Evolutionary conservation across 2,329 filamentous ascomycete species (phyloP).

Genomic region (Ambrosiella cleistominuta): DNA sequence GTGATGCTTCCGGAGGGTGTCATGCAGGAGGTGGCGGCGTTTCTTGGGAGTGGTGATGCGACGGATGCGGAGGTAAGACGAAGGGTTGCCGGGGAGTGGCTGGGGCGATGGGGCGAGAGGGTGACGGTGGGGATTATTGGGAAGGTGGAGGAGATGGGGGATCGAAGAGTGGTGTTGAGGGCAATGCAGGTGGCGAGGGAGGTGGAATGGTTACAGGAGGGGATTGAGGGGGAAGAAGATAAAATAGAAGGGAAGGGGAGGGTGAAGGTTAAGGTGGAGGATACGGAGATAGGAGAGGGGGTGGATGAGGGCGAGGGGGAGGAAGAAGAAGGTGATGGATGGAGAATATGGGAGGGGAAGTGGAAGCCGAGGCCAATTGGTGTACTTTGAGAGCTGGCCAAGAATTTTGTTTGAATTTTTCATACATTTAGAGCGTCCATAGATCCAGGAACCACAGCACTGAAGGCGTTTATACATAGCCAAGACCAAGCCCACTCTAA

Average conservation of each 20-base stretch:
- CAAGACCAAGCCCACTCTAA: too few relatives aligned
- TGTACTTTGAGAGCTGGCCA: conserved; percentile 4
- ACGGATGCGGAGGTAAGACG: conserved; percentile 17
- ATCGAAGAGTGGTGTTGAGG: conserved; percentile 27
- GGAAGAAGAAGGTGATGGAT: conserved; percentile 13
- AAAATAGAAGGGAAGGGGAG: not conserved
- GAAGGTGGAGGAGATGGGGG: conserved; percentile 21
- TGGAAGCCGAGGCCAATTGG: conserved; percentile 14
- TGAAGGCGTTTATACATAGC: not conserved
- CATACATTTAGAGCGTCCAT: too few relatives aligned
- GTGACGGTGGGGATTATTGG: conserved; percentile 24
- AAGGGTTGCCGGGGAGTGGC: conserved; percentile 17
- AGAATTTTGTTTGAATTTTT: not conserved
- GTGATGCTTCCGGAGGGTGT: not conserved
- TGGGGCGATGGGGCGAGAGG: conserved; percentile 20
- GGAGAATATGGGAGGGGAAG: conserved; percentile 7
- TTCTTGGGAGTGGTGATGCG: not conserved
- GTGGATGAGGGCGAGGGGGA: conserved; percentile 16
- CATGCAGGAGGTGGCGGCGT: not conserved
- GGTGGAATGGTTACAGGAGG: conserved; percentile 27
- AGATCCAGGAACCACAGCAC: not conserved
- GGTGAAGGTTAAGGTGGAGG: conserved; percentile 22
- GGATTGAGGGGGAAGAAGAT: conserved; percentile 22
- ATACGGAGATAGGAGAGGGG: conserved; percentile 18
- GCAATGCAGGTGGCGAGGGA: conserved; percentile 27